These are phyloP conservation scores for Thalia dealbata DNA, from an alignment of 176 grass and related monocot genomes.

Conservation along the genomic window DNA sequence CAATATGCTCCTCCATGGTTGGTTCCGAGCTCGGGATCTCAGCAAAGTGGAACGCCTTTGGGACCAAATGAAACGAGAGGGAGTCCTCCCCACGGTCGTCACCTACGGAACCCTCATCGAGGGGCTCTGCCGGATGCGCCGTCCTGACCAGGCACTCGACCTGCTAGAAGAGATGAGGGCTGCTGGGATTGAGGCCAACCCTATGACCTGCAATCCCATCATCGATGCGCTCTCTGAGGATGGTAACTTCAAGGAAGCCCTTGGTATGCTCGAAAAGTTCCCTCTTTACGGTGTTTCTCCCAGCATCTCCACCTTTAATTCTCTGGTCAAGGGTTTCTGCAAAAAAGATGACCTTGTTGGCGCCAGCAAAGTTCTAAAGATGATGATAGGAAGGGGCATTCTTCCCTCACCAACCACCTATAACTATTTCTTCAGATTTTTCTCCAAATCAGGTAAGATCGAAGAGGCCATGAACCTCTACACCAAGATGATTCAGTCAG, in stretches of 20 bases:
- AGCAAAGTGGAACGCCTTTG: slow-evolving; percentile 55
- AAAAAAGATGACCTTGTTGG: slow-evolving; percentile 50
- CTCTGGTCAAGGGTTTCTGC: slow-evolving; percentile 62
- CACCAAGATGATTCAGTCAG: slow-evolving; percentile 58
- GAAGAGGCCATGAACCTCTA: slow-evolving; percentile 80
- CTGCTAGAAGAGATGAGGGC: slow-evolving; percentile 57
- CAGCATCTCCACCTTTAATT: slow-evolving; percentile 71
- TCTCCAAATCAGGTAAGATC: slow-evolving; percentile 37
- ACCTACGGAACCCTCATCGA: slow-evolving; percentile 70
- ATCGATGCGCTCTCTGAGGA: slow-evolving; percentile 43
- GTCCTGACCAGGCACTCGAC: slow-evolving; percentile 40
- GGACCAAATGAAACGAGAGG: slow-evolving; percentile 43
- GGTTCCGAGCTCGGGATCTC: slow-evolving; percentile 42
- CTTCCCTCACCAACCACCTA: slow-evolving; percentile 59
- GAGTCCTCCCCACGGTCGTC: slow-evolving; percentile 54
- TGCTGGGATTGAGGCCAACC: slow-evolving; percentile 37
- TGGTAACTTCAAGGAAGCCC: slow-evolving; percentile 50
- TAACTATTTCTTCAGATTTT: slow-evolving; percentile 71
- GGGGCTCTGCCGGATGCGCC: slow-evolving; percentile 46
- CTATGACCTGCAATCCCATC: slow-evolving; percentile 68
- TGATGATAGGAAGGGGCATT: slow-evolving; percentile 49
- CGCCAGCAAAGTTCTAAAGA: slow-evolving; percentile 53
- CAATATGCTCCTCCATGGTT: slow-evolving; percentile 67
- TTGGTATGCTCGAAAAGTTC: slow-evolving; percentile 74
- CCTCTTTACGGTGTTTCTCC: slow-evolving; percentile 56